Evolutionary conservation across 495 filamentous ascomycete species (phyloP).

Genomic region (Aspergillus nidulans): DNA sequence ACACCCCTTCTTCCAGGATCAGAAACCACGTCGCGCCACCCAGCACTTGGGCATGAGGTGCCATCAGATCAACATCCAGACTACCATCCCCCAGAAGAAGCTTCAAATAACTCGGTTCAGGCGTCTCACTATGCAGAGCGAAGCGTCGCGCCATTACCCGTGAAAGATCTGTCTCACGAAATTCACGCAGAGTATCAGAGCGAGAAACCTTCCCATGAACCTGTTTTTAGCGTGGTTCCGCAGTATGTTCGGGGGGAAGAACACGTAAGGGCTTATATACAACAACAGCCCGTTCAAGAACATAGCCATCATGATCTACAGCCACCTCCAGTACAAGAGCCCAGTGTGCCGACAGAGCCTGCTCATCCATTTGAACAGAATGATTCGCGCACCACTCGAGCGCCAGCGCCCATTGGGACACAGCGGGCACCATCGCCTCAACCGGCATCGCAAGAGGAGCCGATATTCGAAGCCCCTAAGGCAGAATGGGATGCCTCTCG

Average conservation of each 20-base stretch:
- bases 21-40: not conserved
- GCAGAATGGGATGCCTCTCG: slow-evolving; percentile 64
- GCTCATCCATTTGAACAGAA: not conserved
- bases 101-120: not conserved
- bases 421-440: slow-evolving; percentile 26
- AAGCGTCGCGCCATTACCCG: not conserved
- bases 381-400: slow-evolving; percentile 18
- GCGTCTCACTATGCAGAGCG: not conserved
- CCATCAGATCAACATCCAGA: not conserved
- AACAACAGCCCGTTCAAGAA: slow-evolving; percentile 12
- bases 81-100: not conserved
- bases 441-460: slow-evolving; percentile 31
- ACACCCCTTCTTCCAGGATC: not conserved
- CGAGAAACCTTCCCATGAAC: slow-evolving; percentile 8
- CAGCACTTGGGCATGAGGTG: not conserved
- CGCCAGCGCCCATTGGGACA: slow-evolving; percentile 33
- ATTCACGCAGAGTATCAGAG: slow-evolving; percentile 2
- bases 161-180: not conserved
- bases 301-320: slow-evolving; percentile 10
- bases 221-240: slow-evolving; percentile 37
- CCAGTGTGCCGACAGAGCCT: not conserved
- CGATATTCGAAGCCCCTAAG: slow-evolving; percentile 46
- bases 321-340: slow-evolving; percentile 5
- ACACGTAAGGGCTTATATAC: slow-evolving; percentile 34
- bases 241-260: slow-evolving; percentile 46